These are phyloP conservation scores for Punctularia strigosozonata DNA, from an alignment of 768 basidiomycete species.

Conservation along the genomic window DNA sequence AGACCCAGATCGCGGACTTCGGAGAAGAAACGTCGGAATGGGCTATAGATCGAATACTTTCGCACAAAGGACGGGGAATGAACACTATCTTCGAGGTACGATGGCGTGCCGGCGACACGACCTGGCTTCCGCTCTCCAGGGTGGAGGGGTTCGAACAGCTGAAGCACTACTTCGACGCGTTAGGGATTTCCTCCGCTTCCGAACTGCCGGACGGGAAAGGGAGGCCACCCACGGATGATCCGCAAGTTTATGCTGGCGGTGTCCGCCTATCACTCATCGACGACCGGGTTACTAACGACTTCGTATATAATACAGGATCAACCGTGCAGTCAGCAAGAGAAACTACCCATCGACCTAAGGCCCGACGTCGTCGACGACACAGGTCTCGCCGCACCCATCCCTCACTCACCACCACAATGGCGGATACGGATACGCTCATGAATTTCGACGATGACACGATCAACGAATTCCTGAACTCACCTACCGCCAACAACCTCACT, in stretches of 20 bases:
- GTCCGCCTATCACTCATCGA: not conserved
- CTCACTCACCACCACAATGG: too few species aligned
- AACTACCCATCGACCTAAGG: too few species aligned
- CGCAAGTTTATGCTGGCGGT: not conserved
- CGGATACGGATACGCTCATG: too few species aligned
- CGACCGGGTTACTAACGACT: too few species aligned
- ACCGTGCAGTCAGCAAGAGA: too few species aligned
- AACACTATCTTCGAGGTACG: constrained; percentile 14
- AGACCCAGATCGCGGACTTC: constrained; percentile 8
- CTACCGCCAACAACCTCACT: too few species aligned
- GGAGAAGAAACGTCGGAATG: constrained; percentile 10
- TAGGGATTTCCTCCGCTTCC: constrained; percentile 12
- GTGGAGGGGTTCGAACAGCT: constrained; percentile 14
- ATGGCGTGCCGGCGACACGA: constrained; percentile 17
- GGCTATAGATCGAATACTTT: constrained; percentile 13
- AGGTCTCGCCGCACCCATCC: too few species aligned
- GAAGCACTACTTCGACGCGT: constrained; percentile 16
- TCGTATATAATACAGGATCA: too few species aligned
- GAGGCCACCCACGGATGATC: not conserved
- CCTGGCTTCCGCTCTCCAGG: constrained; percentile 20
- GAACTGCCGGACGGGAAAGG: constrained; percentile 1
- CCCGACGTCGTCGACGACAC: too few species aligned
- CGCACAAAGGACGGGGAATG: constrained; percentile 14
- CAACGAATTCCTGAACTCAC: too few species aligned
- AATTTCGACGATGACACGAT: too few species aligned